These are phyloP conservation scores for Zasmidium cellare DNA, from an alignment of 2,329 filamentous ascomycete species.

Conservation along the genomic window DNA sequence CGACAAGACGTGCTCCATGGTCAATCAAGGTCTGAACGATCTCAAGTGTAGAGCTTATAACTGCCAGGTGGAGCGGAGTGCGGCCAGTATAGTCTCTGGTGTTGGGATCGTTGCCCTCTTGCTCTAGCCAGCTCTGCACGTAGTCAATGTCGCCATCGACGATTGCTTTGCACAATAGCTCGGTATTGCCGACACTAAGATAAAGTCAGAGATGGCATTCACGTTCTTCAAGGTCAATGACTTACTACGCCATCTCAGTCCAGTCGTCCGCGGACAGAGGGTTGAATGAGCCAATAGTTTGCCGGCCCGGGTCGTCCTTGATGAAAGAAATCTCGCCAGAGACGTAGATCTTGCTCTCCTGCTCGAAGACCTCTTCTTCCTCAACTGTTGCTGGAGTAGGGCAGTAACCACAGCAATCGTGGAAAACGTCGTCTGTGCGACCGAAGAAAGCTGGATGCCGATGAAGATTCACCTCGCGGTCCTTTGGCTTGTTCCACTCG, in stretches of 20 bases:
- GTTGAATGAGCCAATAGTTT: conserved; percentile 72
- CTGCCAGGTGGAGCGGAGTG: conserved; percentile 75
- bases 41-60: conserved; percentile 65
- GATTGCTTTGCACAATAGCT: conserved; percentile 76
- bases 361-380: conserved; percentile 68
- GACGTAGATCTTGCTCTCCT: conserved; percentile 74
- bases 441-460: conserved; percentile 86
- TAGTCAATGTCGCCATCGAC: conserved; percentile 70
- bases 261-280: conserved; percentile 80
- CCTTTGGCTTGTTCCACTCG: conserved; percentile 78
- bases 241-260: conserved; percentile 83
- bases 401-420: conserved; percentile 80
- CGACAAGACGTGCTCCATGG: conserved; percentile 69
- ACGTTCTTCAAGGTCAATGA: background rate
- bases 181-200: conserved; percentile 66
- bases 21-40: conserved; percentile 72
- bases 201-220: background rate
- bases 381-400: conserved; percentile 68
- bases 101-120: conserved; percentile 70
- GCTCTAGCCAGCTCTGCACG: conserved; percentile 67
- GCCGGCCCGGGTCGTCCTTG: conserved; percentile 78
- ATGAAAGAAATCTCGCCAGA: conserved; percentile 73
- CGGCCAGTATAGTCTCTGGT: conserved; percentile 75
- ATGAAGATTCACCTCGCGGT: conserved; percentile 74
- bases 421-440: conserved; percentile 68